Evolutionary conservation across 2,329 filamentous ascomycete species (phyloP).

Genomic region (Colletotrichum sp.): DNA sequence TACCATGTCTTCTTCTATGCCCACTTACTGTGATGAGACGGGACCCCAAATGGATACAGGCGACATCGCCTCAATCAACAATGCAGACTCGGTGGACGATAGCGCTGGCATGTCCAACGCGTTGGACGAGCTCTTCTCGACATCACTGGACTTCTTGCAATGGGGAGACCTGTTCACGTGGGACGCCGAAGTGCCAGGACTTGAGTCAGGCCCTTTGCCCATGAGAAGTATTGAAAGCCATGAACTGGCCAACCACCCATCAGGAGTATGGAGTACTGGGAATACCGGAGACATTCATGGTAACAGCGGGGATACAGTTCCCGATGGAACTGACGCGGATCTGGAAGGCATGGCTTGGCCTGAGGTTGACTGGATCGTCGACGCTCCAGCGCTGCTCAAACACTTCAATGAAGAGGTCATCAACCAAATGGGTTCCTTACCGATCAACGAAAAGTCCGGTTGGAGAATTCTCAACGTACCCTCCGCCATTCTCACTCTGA

Average conservation of each 20-base stretch:
- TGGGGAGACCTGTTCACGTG: not conserved
- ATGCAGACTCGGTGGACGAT: not conserved
- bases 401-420: slow-evolving; percentile 3
- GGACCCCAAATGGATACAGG: not conserved
- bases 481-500: not conserved
- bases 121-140: not conserved
- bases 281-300: not conserved
- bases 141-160: not conserved
- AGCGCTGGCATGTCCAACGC: not conserved
- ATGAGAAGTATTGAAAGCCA: not conserved
- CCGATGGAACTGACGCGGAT: not conserved
- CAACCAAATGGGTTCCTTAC: not conserved
- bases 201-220: not conserved
- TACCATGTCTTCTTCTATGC: not conserved
- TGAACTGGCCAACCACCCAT: not conserved
- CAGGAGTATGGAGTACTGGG: not conserved
- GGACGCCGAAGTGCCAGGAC: not conserved
- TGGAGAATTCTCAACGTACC: not conserved
- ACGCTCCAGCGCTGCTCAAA: not conserved
- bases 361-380: not conserved
- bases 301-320: not conserved
- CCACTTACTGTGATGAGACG: not conserved
- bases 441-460: not conserved
- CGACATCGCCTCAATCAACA: not conserved
- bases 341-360: not conserved